phyloP scores from a whole-genome alignment of 805 yeast species.

The Nakazawaea holstii region DNA sequence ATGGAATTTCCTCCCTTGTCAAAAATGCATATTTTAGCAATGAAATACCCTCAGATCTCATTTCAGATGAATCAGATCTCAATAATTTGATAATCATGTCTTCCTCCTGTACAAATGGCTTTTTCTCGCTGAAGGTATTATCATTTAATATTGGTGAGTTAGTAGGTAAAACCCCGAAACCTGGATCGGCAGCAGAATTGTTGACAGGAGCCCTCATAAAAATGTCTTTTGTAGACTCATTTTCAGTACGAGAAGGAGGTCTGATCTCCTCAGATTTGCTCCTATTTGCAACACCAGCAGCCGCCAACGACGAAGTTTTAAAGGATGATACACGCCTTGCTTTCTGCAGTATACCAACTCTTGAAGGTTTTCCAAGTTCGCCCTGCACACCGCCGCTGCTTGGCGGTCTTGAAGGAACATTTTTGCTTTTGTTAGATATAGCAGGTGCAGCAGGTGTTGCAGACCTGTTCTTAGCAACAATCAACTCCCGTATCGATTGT shows the following conservation, averaged over 20 bases:
- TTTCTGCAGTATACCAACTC: not conserved
- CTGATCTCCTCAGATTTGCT: slow-evolving; percentile 2
- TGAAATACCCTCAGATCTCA: slow-evolving; percentile 30
- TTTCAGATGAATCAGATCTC: slow-evolving; percentile 26
- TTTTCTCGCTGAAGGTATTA: too few relatives aligned
- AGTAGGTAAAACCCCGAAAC: not conserved
- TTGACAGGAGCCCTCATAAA: slow-evolving; percentile 1
- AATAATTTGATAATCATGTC: slow-evolving; percentile 34
- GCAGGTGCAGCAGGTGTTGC: slow-evolving; percentile 24
- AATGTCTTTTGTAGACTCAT: not conserved
- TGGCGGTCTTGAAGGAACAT: slow-evolving; percentile 10
- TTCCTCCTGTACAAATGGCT: slow-evolving; percentile 4
- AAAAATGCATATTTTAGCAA: slow-evolving; percentile 32
- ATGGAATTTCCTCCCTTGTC: slow-evolving; percentile 29
- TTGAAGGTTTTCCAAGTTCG: slow-evolving; percentile 2
- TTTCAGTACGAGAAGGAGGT: not conserved
- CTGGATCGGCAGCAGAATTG: too few relatives aligned
- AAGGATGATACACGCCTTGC: slow-evolving; percentile 3
- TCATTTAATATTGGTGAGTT: not conserved
- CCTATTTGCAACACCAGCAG: slow-evolving; percentile 3
- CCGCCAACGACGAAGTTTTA: not conserved
- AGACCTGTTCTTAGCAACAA: slow-evolving; percentile 36
- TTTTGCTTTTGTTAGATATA: not conserved
- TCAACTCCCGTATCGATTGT: slow-evolving; percentile 44
- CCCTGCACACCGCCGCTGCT: not conserved